Conservation (phyloP, 2,329 filamentous ascomycete species). For the Diaporthe nobilis region DNA sequence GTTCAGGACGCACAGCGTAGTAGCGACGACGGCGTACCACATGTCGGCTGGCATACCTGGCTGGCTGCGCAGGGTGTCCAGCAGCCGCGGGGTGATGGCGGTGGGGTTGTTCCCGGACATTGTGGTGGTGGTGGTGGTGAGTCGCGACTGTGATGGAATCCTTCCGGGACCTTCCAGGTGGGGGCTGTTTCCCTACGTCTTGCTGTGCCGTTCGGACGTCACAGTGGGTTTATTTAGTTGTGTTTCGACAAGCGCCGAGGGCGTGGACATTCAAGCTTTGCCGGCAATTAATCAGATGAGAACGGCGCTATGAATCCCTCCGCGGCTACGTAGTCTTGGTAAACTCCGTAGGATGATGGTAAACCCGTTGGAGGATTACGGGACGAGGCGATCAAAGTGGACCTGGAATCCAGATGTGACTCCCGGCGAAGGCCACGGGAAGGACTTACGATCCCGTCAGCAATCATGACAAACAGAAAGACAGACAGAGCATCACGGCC, state of each 20-base stretch:
- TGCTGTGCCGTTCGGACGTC: neutral
- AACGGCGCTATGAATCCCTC: conserved; percentile 4
- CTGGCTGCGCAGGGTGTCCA: conserved; percentile 57
- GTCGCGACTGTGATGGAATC: conserved; percentile 6
- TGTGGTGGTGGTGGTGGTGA: neutral
- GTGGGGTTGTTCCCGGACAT: conserved; percentile 44
- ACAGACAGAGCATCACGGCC: conserved; percentile 6
- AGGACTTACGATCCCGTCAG: conserved; percentile 1
- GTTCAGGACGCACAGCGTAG: conserved; percentile 62
- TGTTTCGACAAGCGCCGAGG: conserved; percentile 12
- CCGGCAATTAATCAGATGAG: conserved; percentile 16
- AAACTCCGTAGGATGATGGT: neutral
- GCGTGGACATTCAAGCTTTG: conserved; percentile 19
- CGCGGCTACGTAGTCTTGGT: neutral
- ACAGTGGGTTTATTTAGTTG: neutral
- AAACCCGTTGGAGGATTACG: neutral
- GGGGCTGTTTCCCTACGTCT: neutral
- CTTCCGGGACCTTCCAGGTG: neutral
- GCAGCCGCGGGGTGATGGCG: conserved; percentile 57
- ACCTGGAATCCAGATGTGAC: conserved; percentile 33
- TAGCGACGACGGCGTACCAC: conserved; percentile 65
- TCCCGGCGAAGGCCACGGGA: neutral
- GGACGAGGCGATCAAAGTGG: conserved; percentile 11
- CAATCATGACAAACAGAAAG: neutral
- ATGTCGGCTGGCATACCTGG: conserved; percentile 59